phyloP scores from a whole-genome alignment of 1,139 yeast species.

The Pichia sp. region DNA sequence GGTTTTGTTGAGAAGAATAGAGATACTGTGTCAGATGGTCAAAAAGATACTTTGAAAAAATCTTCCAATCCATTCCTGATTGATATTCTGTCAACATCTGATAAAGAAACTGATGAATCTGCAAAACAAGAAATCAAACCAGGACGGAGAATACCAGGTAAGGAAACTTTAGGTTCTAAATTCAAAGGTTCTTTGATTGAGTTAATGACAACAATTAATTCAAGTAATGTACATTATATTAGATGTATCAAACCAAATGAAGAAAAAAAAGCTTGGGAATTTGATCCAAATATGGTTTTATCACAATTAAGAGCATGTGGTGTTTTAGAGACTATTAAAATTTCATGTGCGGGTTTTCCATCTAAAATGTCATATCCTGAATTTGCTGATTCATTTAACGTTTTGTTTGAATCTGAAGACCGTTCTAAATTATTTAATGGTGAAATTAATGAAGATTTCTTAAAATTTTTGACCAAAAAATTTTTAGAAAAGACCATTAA shows the following conservation, averaged over 20 bases:
- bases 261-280: conserved; percentile 90
- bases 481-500: conserved; percentile 61
- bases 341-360: conserved; percentile 97
- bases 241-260: conserved; percentile 98
- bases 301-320: conserved; percentile 97
- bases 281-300: conserved; percentile 91
- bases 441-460: conserved; percentile 48
- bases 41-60: conserved; percentile 71
- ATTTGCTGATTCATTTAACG: conserved; percentile 84
- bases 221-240: conserved; percentile 93
- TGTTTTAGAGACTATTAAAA: conserved; percentile 92
- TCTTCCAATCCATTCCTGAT: conserved; percentile 60
- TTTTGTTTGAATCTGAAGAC: conserved; percentile 56
- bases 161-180: conserved; percentile 92
- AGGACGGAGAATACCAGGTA: conserved; percentile 47
- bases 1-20: conserved; percentile 96
- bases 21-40: conserved; percentile 96
- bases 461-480: conserved; percentile 57
- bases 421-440: conserved; percentile 62
- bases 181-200: conserved; percentile 90
- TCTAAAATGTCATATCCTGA: conserved; percentile 94
- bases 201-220: conserved; percentile 84
- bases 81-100: conserved; percentile 59
- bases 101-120: conserved; percentile 50
- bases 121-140: conserved; percentile 33